Evolutionary conservation across 176 grass and related monocot species (phyloP).

Genomic region (Olyra latifolia): DNA sequence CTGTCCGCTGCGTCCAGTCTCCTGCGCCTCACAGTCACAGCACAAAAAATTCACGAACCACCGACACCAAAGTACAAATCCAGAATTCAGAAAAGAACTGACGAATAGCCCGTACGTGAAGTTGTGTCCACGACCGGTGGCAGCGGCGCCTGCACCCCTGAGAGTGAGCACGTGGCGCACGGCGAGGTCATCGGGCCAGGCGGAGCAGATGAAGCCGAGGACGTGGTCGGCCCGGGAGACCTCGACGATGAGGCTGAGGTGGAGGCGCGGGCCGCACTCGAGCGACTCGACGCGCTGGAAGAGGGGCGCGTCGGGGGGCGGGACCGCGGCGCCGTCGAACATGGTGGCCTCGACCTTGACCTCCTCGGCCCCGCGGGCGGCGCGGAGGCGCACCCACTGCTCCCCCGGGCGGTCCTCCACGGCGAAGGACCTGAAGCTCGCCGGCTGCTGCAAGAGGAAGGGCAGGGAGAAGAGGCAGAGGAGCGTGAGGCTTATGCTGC

Average conservation of each 20-base stretch:
- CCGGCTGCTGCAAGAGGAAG: constrained; percentile 36
- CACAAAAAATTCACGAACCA: neutral
- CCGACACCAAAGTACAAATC: neutral
- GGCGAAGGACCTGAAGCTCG: constrained; percentile 64
- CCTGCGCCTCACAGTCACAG: constrained; percentile 30
- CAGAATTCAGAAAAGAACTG: neutral
- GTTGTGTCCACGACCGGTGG: constrained; percentile 38
- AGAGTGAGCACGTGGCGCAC: constrained; percentile 66
- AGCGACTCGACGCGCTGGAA: constrained; percentile 59
- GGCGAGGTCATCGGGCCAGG: constrained; percentile 70
- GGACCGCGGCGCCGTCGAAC: constrained; percentile 70
- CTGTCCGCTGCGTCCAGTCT: constrained; percentile 45
- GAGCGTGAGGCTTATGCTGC: neutral
- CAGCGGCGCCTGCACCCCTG: neutral
- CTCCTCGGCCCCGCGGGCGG: constrained; percentile 40
- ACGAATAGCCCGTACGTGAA: constrained; percentile 44
- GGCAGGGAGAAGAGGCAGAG: neutral
- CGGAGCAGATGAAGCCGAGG: constrained; percentile 77
- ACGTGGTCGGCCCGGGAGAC: constrained; percentile 53
- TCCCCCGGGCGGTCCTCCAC: constrained; percentile 75
- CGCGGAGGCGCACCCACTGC: constrained; percentile 89
- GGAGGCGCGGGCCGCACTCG: constrained; percentile 61
- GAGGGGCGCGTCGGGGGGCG: constrained; percentile 42
- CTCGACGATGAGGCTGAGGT: constrained; percentile 90
- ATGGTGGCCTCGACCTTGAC: constrained; percentile 89